Evolutionary conservation across 169 alveolate species (phyloP).

Genomic region (Eimeria maxima): DNA sequence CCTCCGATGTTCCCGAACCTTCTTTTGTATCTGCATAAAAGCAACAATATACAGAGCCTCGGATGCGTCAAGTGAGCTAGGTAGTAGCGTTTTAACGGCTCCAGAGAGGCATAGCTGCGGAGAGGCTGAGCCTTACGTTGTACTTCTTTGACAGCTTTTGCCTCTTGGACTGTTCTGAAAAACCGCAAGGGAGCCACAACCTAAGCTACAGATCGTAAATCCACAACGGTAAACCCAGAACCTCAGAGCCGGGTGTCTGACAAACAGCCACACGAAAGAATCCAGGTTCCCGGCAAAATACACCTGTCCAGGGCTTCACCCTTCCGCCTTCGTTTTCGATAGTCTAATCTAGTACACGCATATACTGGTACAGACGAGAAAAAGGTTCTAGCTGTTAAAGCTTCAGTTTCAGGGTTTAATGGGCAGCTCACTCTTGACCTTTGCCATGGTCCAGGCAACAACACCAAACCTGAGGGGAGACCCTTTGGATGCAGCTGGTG

Average conservation of each 20-base stretch:
- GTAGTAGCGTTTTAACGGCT: neutral
- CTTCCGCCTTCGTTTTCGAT: neutral
- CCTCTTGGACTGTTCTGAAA: conserved; percentile 74
- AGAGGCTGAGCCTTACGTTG: conserved; percentile 39
- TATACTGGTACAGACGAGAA: neutral
- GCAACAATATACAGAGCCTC: neutral
- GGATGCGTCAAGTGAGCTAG: neutral
- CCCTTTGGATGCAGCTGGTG: neutral
- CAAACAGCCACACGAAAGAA: neutral
- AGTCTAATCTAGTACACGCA: neutral
- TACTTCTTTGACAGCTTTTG: conserved; percentile 78
- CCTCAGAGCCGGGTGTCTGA: neutral
- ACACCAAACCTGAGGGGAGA: conserved; percentile 11
- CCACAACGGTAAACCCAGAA: neutral
- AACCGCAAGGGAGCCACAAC: neutral
- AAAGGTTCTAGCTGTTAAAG: neutral
- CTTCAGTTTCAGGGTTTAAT: neutral
- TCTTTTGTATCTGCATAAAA: conserved; percentile 91
- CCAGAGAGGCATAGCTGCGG: no score
- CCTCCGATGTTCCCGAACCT: conserved; percentile 90
- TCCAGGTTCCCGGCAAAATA: neutral
- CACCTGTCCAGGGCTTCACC: neutral
- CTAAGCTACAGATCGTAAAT: neutral
- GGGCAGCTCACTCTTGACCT: conserved; percentile 52
- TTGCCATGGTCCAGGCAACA: conserved; percentile 30